A percentile compares a stretch with the other conserved stretches of the same genome.
These are phyloP conservation scores for Leptosphaerulina australis DNA, from an alignment of 2,329 filamentous ascomycete species.

Conservation along the genomic window DNA sequence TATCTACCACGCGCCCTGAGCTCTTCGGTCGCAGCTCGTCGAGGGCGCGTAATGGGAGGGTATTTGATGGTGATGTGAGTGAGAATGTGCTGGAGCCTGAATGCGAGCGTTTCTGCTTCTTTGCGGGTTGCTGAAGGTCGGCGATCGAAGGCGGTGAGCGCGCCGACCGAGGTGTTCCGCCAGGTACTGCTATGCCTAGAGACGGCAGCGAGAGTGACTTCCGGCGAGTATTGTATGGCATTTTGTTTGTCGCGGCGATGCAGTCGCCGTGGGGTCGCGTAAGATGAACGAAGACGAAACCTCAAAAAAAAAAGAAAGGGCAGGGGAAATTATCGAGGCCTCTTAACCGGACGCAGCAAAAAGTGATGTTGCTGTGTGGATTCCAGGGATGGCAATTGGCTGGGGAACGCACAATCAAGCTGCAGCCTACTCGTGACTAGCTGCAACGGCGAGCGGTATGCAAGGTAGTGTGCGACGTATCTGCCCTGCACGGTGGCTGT, in stretches of 20 bases:
- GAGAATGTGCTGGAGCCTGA: constrained; percentile 51
- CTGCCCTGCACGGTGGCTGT: constrained; percentile 30
- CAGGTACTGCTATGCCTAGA: constrained; percentile 83
- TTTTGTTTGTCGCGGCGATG: constrained; percentile 50
- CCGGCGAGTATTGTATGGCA: constrained; percentile 96
- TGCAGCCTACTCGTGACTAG: constrained; percentile 40
- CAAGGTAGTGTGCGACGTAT: constrained; percentile 42
- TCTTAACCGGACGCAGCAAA: constrained; percentile 30
- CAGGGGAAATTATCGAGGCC: constrained; percentile 35
- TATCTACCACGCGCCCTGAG: constrained; percentile 62
- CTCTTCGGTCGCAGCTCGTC: constrained; percentile 54
- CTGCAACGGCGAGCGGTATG: constrained; percentile 28
- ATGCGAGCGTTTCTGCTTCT: constrained; percentile 77
- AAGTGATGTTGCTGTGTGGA: constrained; percentile 40
- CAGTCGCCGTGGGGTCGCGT: constrained; percentile 12
- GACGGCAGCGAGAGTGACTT: constrained; percentile 94
- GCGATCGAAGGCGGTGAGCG: constrained; percentile 63
- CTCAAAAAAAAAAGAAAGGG: constrained; percentile 19
- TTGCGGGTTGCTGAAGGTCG: constrained; percentile 63
- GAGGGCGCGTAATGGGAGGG: constrained; percentile 53
- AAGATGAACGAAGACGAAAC: constrained; percentile 9
- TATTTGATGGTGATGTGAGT: constrained; percentile 54
- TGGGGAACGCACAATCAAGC: constrained; percentile 40
- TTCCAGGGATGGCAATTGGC: constrained; percentile 44
- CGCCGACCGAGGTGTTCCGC: constrained; percentile 55